Evolutionary conservation across 345 rosid genomes (phyloP).

Genomic region (Syzygium aqueum): DNA sequence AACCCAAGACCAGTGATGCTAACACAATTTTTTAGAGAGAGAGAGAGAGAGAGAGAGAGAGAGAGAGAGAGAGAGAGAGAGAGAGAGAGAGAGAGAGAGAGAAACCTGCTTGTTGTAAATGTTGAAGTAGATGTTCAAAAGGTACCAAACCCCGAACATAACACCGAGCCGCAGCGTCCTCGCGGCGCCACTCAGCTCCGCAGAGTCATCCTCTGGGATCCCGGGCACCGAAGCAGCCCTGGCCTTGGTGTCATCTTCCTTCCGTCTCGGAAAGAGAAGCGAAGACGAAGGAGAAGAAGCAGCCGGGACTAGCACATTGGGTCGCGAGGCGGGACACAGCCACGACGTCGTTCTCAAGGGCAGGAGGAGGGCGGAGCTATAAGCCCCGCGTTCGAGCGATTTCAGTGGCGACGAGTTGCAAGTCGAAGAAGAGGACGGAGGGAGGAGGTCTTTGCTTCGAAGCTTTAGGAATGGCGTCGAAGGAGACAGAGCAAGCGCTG

Average conservation of each 20-base stretch:
- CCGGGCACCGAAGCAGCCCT: slow-evolving; percentile 6
- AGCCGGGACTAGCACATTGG: neutral
- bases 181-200: neutral
- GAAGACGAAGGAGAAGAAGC: neutral
- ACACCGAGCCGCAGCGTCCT: slow-evolving; percentile 10
- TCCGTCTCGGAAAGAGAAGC: neutral
- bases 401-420: neutral
- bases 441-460: neutral
- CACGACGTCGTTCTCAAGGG: neutral
- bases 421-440: neutral
- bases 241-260: neutral
- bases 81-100: neutral
- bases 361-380: neutral
- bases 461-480: slow-evolving; percentile 1
- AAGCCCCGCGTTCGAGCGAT: neutral
- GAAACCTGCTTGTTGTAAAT: slow-evolving; percentile 17
- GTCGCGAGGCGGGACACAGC: neutral
- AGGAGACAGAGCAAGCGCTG: slow-evolving; percentile 5
- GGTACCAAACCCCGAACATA: slow-evolving; percentile 7
- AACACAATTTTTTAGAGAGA: no score
- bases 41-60: no score
- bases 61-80: no score
- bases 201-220: neutral
- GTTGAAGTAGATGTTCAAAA: slow-evolving; percentile 17
- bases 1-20: neutral